phyloP scores from a whole-genome alignment of 768 basidiomycete species.

The Daedaleopsis sinensis region DNA sequence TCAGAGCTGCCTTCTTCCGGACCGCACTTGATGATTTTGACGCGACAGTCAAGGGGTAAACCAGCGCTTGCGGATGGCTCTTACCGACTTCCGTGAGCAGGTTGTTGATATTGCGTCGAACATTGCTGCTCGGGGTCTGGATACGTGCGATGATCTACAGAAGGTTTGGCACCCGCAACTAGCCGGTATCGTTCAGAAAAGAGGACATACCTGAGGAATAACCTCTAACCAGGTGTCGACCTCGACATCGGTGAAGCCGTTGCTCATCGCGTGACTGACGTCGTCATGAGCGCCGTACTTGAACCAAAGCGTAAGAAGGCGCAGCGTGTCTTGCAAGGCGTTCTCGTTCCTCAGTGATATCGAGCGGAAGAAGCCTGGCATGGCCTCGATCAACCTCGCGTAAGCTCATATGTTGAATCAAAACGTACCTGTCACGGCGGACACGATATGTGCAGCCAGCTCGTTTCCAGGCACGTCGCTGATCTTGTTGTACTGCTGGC shows the following conservation, averaged over 20 bases:
- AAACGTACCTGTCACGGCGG: slow-evolving; percentile 83
- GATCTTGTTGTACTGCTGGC: slow-evolving; percentile 55
- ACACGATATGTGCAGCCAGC: slow-evolving; percentile 83
- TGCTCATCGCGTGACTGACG: slow-evolving; percentile 87
- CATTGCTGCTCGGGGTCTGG: slow-evolving; percentile 87
- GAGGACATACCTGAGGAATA: slow-evolving; percentile 81
- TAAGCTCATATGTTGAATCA: not conserved
- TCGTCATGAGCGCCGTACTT: slow-evolving; percentile 91
- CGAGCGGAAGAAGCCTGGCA: slow-evolving; percentile 89
- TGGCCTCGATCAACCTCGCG: slow-evolving; percentile 6
- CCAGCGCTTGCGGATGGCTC: slow-evolving; percentile 95
- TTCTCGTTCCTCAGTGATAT: slow-evolving; percentile 89
- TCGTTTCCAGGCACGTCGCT: slow-evolving; percentile 61
- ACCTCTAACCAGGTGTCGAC: slow-evolving; percentile 99
- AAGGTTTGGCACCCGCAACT: not conserved
- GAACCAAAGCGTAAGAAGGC: slow-evolving; percentile 96
- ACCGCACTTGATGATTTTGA: slow-evolving; percentile 89
- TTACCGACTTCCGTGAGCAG: slow-evolving; percentile 92
- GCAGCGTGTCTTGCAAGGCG: slow-evolving; percentile 91
- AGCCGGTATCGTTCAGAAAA: not conserved
- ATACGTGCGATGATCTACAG: slow-evolving; percentile 94
- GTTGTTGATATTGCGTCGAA: slow-evolving; percentile 86
- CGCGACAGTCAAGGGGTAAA: slow-evolving; percentile 95
- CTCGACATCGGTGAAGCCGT: slow-evolving; percentile 85
- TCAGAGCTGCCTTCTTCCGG: slow-evolving; percentile 79